Evolutionary conservation across 371 early-diverging fungal species (phyloP).

Genomic region (Gilbertella persicaria): DNA sequence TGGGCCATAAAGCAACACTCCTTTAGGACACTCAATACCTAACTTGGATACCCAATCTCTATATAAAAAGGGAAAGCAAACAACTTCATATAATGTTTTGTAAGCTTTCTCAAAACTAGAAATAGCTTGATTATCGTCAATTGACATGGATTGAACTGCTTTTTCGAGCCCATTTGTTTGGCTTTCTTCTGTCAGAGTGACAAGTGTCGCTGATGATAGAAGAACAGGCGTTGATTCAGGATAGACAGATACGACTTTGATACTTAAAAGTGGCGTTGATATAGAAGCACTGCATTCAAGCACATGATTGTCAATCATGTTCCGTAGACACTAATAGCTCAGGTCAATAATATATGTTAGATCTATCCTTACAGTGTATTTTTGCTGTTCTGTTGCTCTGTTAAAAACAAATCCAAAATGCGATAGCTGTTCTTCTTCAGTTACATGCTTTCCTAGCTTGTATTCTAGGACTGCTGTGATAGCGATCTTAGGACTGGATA

Average conservation of each 20-base stretch:
- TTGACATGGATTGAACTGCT: constrained; percentile 7
- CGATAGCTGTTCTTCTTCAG: constrained; percentile 23
- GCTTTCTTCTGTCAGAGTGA: constrained; percentile 9
- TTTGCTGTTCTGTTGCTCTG: constrained; percentile 24
- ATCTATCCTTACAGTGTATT: constrained; percentile 19
- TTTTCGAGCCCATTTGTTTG: constrained; percentile 13
- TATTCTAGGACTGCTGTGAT: constrained; percentile 18
- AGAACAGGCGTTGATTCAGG: constrained; percentile 32
- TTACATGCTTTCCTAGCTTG: constrained; percentile 12
- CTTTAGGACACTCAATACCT: constrained; percentile 83
- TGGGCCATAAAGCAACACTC: constrained; percentile 89
- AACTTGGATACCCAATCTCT: constrained; percentile 63
- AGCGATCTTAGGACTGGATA: constrained; percentile 10
- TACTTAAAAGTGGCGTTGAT: neutral
- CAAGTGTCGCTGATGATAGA: constrained; percentile 10
- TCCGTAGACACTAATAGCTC: constrained; percentile 17
- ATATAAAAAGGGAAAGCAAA: constrained; percentile 79
- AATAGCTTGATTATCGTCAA: constrained; percentile 32
- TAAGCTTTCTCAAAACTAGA: constrained; percentile 54
- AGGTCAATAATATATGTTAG: neutral
- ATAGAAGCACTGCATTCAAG: constrained; percentile 3
- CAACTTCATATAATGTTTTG: constrained; percentile 71
- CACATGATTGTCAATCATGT: constrained; percentile 16
- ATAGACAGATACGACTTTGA: constrained; percentile 29
- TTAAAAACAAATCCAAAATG: constrained; percentile 30